A percentile compares a stretch with the other conserved stretches of the same genome.
Conservation (phyloP, 2,329 filamentous ascomycete species). For the Diaporthe destruens region DNA sequence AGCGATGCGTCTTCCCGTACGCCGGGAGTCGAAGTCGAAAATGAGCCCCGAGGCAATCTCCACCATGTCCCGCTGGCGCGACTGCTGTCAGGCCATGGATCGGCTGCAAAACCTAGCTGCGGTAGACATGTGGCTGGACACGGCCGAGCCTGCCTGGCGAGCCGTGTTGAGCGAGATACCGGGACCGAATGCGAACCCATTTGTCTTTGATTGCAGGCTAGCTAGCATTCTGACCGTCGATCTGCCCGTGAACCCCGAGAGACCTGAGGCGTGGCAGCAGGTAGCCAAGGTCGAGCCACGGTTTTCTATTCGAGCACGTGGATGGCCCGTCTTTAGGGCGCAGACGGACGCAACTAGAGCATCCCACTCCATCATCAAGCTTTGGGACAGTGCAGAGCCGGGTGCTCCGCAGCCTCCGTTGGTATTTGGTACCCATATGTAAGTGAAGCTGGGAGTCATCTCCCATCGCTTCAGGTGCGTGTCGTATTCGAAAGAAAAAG, state of each 20-base stretch:
- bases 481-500: neutral
- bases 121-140: slow-evolving; percentile 13
- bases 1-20: slow-evolving; percentile 11
- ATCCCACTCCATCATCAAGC: slow-evolving; percentile 4
- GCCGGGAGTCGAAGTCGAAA: slow-evolving; percentile 11
- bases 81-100: slow-evolving; percentile 13
- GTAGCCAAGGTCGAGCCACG: slow-evolving; percentile 9
- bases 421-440: slow-evolving; percentile 18
- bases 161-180: slow-evolving; percentile 21
- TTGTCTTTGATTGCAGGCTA: neutral
- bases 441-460: slow-evolving; percentile 5
- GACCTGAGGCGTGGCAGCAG: slow-evolving; percentile 18
- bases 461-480: slow-evolving; percentile 1
- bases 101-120: slow-evolving; percentile 14
- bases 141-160: slow-evolving; percentile 16
- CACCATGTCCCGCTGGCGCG: slow-evolving; percentile 15
- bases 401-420: slow-evolving; percentile 12
- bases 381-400: slow-evolving; percentile 22
- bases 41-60: slow-evolving; percentile 14
- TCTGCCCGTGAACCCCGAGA: slow-evolving; percentile 17
- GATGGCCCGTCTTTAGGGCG: slow-evolving; percentile 15
- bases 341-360: neutral
- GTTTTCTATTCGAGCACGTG: slow-evolving; percentile 16
- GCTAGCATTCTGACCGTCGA: slow-evolving; percentile 17
- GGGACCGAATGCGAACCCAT: slow-evolving; percentile 17